Evolutionary conservation across 176 grass and related monocot species (phyloP), one percentile per base, ranked within the genome.

Genomic region (Musa troglodytarum): DNA sequence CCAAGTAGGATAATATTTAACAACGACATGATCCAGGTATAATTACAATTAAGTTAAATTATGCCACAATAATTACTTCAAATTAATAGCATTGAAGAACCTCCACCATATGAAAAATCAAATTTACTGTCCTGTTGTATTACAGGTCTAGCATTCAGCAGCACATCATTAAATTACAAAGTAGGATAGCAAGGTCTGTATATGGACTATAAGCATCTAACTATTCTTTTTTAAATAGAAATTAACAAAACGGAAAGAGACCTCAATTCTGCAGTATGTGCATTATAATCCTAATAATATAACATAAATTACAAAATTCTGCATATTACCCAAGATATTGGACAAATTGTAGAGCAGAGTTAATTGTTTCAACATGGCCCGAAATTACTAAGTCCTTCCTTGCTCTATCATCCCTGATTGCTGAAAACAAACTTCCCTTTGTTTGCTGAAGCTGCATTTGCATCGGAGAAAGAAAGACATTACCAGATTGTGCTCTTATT

Each of bases 281-380:
- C 34, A 50, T 50, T 11, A 50, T 8, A 49, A 49, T 51, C 5
- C 14, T 70, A 51, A 1, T 20, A 50, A 70, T 20, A 70, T 19
- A 3, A 70, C 8, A 24, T 65, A 69, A 50, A 43, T 3, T 50
- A 3, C 6, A 50, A 70, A 43, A 20, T 20, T 70, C 68, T 69
- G 64, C 50, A 73, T 49, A 75, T 34, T 96, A 92, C 92, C 89
- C 87, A 79, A 86, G 54, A 82, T 96, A 92, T 26, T 89, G 82
- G 34, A 96, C 70, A 52, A 70, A 89, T 68, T 87, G 76, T 10
- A 96, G 78, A 6, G 72, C 92, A 22, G 24, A 83, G 63, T 92
- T 92, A 77, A 96, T 87, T 9, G 10, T 80, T 77, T 84, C 77
- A 72, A 87, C 49, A 71, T 83, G 66, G 49, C 92, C 89, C 54